Base-by-base conservation (phyloP, 225 moss, liverwort and hornwort species). In the Antitrichia curtipendula region DNA sequence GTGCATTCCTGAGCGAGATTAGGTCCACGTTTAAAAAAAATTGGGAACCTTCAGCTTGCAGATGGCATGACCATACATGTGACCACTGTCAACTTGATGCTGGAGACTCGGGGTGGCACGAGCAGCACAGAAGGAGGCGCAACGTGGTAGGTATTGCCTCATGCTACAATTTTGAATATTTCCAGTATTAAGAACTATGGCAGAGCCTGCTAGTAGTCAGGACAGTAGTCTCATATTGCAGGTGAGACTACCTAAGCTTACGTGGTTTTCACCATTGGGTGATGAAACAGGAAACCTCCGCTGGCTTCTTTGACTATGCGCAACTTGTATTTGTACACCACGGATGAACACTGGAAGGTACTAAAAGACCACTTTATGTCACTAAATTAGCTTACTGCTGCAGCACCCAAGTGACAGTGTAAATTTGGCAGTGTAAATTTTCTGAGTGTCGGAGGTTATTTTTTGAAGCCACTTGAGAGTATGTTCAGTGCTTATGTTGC, bases 51-150 rank as follows among this genome's bases (percentile, higher is more conserved):
- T 85, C 97, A 99, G 98, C 97, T 99, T 88, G 96, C 98, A 93
- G 98, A 99, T 94, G 98, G 98, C 80, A 97, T 99, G 98, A 99
- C 97, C 82, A 95, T 99, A 86, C 90, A 83, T 87, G 98, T 97
- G 36, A 96, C 94, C 66, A 97, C 97, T 88, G 98, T 99, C 87
- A 99, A 94, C 89, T 93, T 99, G 87, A 99, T 97, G 96, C 91
- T 99, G 92, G 98, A 99, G 93, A 99, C 98, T 84, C 94, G 97
- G 41, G 98, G 98, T 89, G 96, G 97, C 82, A 92, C 96, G 85
- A 95, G 94, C 90, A 93, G 91, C 79, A 90, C 90, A 73, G 91
- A 93, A 88, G 98, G 95, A 93, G 95, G 92, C 68, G 98, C 95
- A 82, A 90, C 95, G 81, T 99, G 98, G 98, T 99, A 94, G 79